Percentiles rank a stretch among this genome's conserved stretches.
Conservation (phyloP, 1,284 basidiomycete genomes). For the Cutaneotrichosporon dermatis region DNA sequence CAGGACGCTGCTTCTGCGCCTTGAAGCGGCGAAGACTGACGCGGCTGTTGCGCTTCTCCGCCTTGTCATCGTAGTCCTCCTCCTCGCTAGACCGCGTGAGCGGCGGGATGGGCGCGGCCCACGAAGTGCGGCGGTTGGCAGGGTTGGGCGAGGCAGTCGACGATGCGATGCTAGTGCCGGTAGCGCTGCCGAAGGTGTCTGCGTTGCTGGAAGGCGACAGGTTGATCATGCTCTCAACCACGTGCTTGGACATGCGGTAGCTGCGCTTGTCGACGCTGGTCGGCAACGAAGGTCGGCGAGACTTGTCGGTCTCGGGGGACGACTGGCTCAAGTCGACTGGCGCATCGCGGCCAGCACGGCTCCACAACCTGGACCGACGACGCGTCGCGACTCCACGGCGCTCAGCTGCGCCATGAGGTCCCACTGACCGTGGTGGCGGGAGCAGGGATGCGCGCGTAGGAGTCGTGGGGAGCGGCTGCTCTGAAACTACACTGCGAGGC, state of each 20-base stretch:
- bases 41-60: slow-evolving; percentile 10
- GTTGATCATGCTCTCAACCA: slow-evolving; percentile 17
- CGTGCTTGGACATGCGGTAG: slow-evolving; percentile 11
- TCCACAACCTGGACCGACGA: slow-evolving; percentile 9
- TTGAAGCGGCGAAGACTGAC: slow-evolving; percentile 13
- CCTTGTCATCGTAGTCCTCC: slow-evolving; percentile 1
- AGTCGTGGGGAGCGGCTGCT: slow-evolving; percentile 7
- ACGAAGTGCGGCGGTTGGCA: slow-evolving; percentile 8
- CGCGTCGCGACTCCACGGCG: background rate
- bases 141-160: background rate
- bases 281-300: background rate
- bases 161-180: background rate
- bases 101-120: slow-evolving; percentile 4
- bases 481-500: slow-evolving; percentile 16
- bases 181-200: background rate
- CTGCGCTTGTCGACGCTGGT: slow-evolving; percentile 6
- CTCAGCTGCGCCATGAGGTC: background rate
- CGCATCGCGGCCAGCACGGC: background rate
- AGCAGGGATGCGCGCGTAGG: slow-evolving; percentile 3
- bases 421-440: slow-evolving; percentile 5
- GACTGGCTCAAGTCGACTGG: background rate
- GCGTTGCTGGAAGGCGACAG: slow-evolving; percentile 2
- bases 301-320: background rate
- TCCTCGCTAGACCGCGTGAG: slow-evolving; percentile 1
- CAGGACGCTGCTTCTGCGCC: slow-evolving; percentile 14